Base-by-base conservation (phyloP, 805 yeast species). In the Clavispora phyllophila region DNA sequence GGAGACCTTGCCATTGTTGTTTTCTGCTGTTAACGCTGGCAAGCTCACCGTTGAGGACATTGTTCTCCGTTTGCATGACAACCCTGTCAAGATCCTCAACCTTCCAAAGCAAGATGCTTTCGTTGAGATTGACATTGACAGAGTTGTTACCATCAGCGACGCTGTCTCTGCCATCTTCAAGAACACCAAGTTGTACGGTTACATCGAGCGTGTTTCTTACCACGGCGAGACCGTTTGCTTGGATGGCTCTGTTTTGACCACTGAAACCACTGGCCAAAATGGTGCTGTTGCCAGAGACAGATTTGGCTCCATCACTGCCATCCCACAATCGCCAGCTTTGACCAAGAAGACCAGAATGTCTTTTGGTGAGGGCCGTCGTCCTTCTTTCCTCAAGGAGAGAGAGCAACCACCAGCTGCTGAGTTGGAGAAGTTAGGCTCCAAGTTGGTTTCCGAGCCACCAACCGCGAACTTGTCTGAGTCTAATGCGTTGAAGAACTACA, bases 191-290 rank as follows among this genome's bases (percentile, higher is more conserved):
- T 71, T 87, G 58, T 75, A 70, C 47, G 97, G 97, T 49, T 82
- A 88, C 57, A 84, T 91, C 58, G 96, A 89, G 65, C 80, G 97
- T 65, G 97, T 91, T 39, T 76, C 82, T 52, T 71, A 86, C 62
- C 79, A 82, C 48, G 84, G 81, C 44, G 82, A 83, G 61, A 85
- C 96, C 42, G 86, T 84, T 41, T 85, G 88, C 51, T 75, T 89
- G 52, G 96, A 91, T 61, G 96, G 96, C 52, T 78, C 77, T 43
- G 63, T 88, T 40, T 73, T 84, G 52, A 76, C 78, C 38, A 33
- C 36, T 24, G 37, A 20, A 48, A 84, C 86, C 22, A 61, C 73
- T 32, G 96, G 96, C 50, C 72, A 72, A 53, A 60, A 70, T 41
- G 81, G 79, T 41, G 53, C 53, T 43, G 67, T 73, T 33, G 64